Percentiles rank a stretch among this genome's conserved stretches.
Conservation (phyloP, 2,329 filamentous ascomycete genomes). For the Aureobasidium sp. region DNA sequence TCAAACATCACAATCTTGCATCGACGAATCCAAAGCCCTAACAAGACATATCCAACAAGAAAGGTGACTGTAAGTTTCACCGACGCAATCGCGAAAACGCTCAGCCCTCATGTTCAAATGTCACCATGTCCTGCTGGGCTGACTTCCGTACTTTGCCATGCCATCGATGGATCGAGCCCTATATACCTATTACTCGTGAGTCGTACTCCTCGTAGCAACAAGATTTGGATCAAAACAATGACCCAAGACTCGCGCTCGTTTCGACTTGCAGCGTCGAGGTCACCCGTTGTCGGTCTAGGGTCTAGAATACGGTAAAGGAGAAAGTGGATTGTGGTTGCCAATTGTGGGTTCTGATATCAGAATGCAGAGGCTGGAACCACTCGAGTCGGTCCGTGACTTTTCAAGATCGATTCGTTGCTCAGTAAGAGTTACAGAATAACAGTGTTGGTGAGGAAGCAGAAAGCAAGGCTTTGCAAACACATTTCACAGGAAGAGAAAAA, state of each 20-base stretch:
- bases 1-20: not conserved
- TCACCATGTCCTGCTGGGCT: no score
- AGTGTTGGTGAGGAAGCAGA: no score
- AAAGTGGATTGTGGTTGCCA: not conserved
- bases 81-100: slow-evolving; percentile 1
- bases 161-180: not conserved
- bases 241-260: not conserved
- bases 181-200: no score
- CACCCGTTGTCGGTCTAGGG: not conserved
- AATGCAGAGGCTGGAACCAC: not conserved
- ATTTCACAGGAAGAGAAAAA: not conserved
- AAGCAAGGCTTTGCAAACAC: not conserved
- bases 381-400: not conserved
- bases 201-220: not conserved
- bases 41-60: no score
- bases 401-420: not conserved
- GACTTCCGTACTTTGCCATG: not conserved
- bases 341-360: not conserved
- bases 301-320: not conserved
- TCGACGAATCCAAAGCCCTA: not conserved
- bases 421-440: not conserved
- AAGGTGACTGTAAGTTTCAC: not conserved
- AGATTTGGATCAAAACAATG: not conserved
- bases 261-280: not conserved
- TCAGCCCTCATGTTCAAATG: no score